Evolutionary conservation across 2,329 filamentous ascomycete genomes (phyloP), one percentile per base, ranked within the genome.

Genomic region (Cytospora piceae): DNA sequence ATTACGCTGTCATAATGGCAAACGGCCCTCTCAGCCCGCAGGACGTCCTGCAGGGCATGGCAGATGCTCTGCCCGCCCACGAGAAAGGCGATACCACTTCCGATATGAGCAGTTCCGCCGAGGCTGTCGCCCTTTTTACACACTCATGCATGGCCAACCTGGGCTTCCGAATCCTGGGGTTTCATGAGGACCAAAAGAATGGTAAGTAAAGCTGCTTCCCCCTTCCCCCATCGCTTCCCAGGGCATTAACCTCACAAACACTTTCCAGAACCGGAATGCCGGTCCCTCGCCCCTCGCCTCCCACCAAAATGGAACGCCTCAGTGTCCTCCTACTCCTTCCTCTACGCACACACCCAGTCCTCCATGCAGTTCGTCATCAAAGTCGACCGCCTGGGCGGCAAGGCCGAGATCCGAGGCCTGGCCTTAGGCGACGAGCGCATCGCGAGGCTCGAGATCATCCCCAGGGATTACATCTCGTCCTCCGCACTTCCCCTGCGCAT

Each of bases 301-400:
- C 92, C 93, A 0, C 66, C 84, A 20, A 85, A 88, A 78, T 98
- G 95, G 95, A 97, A 97, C 77, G 81, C 87, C 15, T 85, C 86
- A 24, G 84, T 85, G 65, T 86, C 86, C 68, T 87, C 88, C 17
- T 90, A 92, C 74, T 87, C 90, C 64, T 97, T 98, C 77, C 87
- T 93, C 69, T 98, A 98, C 79, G 87, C 88, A 4, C 94, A 97
- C 77, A 82, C 86, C 29, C 92, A 96, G 75, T 96, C 93, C 0
- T 89, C 93, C 20, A 92, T 94, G 85, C 86, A 90, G 66, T 97
- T 91, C 74, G 82, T 97, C 32, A 76, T 97, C 70, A 94, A 93
- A 74, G 79, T 96, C 68, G 93, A 90, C 75, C 87, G 93, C 61
- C 84, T 97, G 72, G 93, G 94, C 53, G 84, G 84, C 71, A 96